Conservation (phyloP, 2,329 filamentous ascomycete genomes). For the Juglanconis sp. region DNA sequence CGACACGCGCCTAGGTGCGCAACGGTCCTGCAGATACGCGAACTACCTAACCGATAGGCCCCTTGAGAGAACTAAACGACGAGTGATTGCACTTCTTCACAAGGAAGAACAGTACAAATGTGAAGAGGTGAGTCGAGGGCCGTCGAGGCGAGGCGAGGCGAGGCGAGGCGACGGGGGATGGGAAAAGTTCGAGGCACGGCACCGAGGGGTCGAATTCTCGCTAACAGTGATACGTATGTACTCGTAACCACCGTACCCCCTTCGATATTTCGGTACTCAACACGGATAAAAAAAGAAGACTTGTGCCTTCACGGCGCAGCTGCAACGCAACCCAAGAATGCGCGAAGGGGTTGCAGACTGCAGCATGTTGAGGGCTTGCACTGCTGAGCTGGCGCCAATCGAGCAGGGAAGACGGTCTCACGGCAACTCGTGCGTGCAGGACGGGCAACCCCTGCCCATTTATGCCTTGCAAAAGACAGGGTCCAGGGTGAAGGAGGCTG, state of each 20-base stretch:
- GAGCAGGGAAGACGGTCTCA: constrained; percentile 2
- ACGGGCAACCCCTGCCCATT: neutral
- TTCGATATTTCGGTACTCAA: too few species aligned
- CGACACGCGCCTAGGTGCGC: neutral
- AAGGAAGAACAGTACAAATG: neutral
- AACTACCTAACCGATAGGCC: neutral
- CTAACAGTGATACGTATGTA: too few species aligned
- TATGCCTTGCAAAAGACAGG: neutral
- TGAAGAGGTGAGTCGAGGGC: neutral
- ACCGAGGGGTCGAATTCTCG: too few species aligned
- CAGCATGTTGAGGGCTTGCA: neutral
- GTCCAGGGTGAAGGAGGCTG: neutral
- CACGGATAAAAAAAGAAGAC: neutral
- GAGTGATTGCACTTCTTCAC: neutral
- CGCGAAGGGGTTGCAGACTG: neutral
- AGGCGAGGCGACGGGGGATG: too few species aligned
- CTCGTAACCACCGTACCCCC: too few species aligned
- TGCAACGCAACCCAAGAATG: neutral
- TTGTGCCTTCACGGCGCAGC: neutral
- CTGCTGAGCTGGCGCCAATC: constrained; percentile 12
- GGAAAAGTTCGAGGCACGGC: too few species aligned
- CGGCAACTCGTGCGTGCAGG: constrained; percentile 4
- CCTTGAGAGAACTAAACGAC: neutral
- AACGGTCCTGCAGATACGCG: neutral
- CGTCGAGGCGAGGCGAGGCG: too few species aligned